Conservation (phyloP, 2,329 filamentous ascomycete species). For the Xylariaceae sp. region DNA sequence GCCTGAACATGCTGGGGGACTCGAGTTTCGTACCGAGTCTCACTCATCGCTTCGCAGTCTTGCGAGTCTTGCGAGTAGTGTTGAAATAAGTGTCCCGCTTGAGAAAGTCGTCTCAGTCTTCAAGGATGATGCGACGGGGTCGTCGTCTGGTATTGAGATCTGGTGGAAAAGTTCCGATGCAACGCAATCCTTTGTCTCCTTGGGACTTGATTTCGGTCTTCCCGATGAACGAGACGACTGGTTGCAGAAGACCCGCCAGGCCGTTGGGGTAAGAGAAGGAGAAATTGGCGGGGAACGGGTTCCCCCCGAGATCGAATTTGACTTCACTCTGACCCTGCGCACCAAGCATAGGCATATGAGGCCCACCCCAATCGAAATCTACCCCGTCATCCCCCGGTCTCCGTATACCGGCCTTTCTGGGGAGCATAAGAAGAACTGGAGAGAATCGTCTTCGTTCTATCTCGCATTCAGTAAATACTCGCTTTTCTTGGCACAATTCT, state of each 20-base stretch:
- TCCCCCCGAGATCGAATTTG: slow-evolving; percentile 42
- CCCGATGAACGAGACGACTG: slow-evolving; percentile 46
- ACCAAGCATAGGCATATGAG: slow-evolving; percentile 38
- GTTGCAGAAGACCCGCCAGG: slow-evolving; percentile 42
- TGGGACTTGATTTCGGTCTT: slow-evolving; percentile 45
- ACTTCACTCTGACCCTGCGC: slow-evolving; percentile 43
- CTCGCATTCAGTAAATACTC: slow-evolving; percentile 49
- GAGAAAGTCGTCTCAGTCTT: slow-evolving; percentile 48
- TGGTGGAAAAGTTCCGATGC: slow-evolving; percentile 46
- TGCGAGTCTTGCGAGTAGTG: slow-evolving; percentile 17
- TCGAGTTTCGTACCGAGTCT: slow-evolving; percentile 35
- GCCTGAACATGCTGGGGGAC: slow-evolving; percentile 30
- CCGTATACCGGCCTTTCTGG: slow-evolving; percentile 36
- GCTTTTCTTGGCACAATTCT: slow-evolving; percentile 47
- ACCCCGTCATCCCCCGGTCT: slow-evolving; percentile 47
- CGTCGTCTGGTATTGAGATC: slow-evolving; percentile 48
- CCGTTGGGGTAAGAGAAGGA: slow-evolving; percentile 30
- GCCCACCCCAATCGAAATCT: slow-evolving; percentile 39
- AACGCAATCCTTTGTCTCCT: slow-evolving; percentile 41
- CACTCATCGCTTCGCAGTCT: slow-evolving; percentile 24
- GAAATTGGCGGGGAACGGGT: slow-evolving; percentile 34
- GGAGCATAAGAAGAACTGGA: slow-evolving; percentile 40
- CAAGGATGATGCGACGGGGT: slow-evolving; percentile 44
- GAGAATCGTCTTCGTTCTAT: slow-evolving; percentile 49
- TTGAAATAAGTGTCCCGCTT: slow-evolving; percentile 43